These are phyloP conservation scores for Saturnispora zaruensis DNA, from an alignment of 805 yeast species.

Conservation along the genomic window DNA sequence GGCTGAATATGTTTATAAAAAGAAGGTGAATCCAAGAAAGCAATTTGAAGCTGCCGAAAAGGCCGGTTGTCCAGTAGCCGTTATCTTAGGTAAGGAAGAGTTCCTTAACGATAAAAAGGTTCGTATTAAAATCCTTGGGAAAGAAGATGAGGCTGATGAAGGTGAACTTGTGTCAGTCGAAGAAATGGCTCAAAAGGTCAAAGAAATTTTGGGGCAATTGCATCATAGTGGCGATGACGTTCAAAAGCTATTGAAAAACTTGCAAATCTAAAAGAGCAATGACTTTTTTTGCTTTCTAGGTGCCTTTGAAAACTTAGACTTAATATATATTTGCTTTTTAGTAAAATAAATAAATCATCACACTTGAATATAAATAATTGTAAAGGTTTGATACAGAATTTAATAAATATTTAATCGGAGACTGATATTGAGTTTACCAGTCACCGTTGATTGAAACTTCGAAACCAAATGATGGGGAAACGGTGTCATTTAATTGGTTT, in stretches of 20 bases:
- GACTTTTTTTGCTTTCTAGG: not conserved
- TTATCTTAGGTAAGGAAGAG: conserved; percentile 94
- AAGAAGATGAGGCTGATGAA: conserved; percentile 70
- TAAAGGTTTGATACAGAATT: not conserved
- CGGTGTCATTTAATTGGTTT: not conserved
- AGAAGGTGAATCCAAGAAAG: conserved; percentile 89
- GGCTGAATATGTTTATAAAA: conserved; percentile 84
- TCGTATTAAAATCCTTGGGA: conserved; percentile 82
- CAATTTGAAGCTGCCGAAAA: conserved; percentile 98
- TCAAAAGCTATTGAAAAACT: conserved; percentile 44
- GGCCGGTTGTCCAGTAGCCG: conserved; percentile 82
- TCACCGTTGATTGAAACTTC: conserved; percentile 14
- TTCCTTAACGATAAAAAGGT: conserved; percentile 61
- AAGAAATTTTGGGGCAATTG: conserved; percentile 29
- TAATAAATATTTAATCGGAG: not conserved
- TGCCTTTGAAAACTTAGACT: not conserved
- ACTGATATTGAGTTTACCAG: conserved; percentile 5
- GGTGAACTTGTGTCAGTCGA: conserved; percentile 69
- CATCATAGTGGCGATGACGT: conserved; percentile 51
- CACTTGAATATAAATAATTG: not conserved
- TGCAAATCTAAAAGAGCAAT: not conserved
- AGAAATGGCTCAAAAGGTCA: conserved; percentile 46
- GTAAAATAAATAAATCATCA: not conserved
- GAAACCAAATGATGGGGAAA: conserved; percentile 11
- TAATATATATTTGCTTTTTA: not conserved